Evolutionary conservation across 257 asterid genomes (phyloP).

Genomic region (Ballota nigra): DNA sequence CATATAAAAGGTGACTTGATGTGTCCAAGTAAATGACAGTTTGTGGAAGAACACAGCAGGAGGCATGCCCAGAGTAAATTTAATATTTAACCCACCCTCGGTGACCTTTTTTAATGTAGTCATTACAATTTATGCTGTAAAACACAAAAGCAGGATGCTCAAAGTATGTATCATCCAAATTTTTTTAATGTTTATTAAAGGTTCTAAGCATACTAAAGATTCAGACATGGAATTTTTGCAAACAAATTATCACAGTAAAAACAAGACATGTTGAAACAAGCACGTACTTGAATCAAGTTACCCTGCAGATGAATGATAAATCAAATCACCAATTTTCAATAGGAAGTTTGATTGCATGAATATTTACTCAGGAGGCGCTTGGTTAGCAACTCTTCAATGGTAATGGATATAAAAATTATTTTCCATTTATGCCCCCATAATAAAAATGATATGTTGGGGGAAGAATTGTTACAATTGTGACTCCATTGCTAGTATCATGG

Average conservation of each 20-base stretch:
- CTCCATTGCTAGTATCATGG: too few relatives aligned
- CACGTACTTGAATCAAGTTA: neutral
- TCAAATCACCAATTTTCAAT: neutral
- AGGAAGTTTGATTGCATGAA: neutral
- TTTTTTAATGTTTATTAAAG: neutral
- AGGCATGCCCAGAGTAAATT: neutral
- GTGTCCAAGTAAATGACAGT: neutral
- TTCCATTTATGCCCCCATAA: too few relatives aligned
- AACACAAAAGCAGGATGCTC: neutral
- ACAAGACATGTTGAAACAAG: neutral
- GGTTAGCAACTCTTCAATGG: too few relatives aligned
- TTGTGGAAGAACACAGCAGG: neutral
- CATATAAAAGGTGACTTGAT: neutral
- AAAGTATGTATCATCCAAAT: neutral
- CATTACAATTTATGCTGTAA: neutral
- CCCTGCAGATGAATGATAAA: neutral
- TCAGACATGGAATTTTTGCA: neutral
- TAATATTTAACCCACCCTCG: neutral
- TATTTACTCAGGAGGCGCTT: neutral
- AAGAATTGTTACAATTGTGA: too few relatives aligned
- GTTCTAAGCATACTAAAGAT: neutral
- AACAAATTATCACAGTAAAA: neutral
- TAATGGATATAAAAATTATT: too few relatives aligned
- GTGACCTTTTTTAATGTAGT: neutral
- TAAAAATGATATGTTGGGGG: too few relatives aligned